phyloP scores from a whole-genome alignment of 2,329 filamentous ascomycete species.

The Colletotrichum simmondsii region DNA sequence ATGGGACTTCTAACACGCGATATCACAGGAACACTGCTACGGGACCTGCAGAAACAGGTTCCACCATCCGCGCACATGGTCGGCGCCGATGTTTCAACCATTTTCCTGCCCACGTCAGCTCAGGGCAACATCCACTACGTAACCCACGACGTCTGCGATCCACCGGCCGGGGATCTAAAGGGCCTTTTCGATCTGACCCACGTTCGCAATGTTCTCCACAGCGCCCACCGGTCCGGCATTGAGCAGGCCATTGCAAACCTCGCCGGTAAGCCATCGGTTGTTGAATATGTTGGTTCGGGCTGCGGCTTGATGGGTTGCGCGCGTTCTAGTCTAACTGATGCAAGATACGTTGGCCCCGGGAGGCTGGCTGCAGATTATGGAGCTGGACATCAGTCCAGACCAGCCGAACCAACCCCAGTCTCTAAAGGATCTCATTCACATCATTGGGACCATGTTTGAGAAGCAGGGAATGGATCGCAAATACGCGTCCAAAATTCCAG shows the following conservation, averaged over 20 bases:
- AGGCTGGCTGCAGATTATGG: constrained; percentile 32
- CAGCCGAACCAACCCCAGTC: not conserved
- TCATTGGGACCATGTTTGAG: constrained; percentile 18
- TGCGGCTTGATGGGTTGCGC: not conserved
- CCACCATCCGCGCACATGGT: constrained; percentile 31
- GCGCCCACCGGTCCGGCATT: constrained; percentile 7
- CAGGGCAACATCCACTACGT: constrained; percentile 32
- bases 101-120: constrained; percentile 23
- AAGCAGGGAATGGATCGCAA: constrained; percentile 12
- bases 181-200: constrained; percentile 25
- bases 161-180: constrained; percentile 3
- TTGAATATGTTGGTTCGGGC: not conserved
- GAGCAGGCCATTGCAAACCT: constrained; percentile 21
- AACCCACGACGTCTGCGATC: constrained; percentile 25
- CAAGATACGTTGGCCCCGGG: constrained; percentile 29
- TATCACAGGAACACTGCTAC: constrained; percentile 27
- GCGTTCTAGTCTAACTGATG: not conserved
- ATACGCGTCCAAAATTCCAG: constrained; percentile 1
- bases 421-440: constrained; percentile 4
- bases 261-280: not conserved
- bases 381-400: not conserved
- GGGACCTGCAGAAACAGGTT: constrained; percentile 34
- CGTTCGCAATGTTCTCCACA: constrained; percentile 27
- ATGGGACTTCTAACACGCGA: not conserved
- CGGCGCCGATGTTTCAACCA: constrained; percentile 28